Percentiles rank a stretch among this genome's conserved stretches.
These are phyloP conservation scores for Rosa chinensis DNA, from an alignment of 306 rosid genomes.

Conservation along the genomic window DNA sequence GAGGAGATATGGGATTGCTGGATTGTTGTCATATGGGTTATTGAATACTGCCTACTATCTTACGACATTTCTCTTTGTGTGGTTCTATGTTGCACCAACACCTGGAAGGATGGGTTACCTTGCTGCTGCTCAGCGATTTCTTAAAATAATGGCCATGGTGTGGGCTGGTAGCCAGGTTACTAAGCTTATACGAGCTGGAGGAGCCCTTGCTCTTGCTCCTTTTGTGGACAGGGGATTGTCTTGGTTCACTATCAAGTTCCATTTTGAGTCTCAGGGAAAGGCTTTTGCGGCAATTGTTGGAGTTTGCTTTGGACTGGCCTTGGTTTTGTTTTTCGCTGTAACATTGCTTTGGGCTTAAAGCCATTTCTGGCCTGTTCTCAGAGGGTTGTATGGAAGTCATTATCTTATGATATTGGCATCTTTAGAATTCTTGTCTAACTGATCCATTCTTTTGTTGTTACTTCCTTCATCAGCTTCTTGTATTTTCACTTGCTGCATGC, in stretches of 20 bases:
- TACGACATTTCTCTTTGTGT: constrained; percentile 51
- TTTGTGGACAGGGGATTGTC: constrained; percentile 72
- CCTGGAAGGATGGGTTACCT: constrained; percentile 86
- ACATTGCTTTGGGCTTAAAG: constrained; percentile 75
- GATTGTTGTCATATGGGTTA: constrained; percentile 79
- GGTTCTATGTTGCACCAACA: constrained; percentile 85
- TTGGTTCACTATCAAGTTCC: constrained; percentile 73
- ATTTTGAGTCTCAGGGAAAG: constrained; percentile 82
- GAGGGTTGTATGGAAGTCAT: neutral
- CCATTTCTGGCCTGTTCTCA: constrained; percentile 13
- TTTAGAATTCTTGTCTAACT: neutral
- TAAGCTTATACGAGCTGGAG: constrained; percentile 82
- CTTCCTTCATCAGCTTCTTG: neutral
- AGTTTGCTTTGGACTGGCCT: constrained; percentile 65
- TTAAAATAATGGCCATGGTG: constrained; percentile 89
- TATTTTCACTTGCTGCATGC: neutral
- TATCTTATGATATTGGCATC: neutral
- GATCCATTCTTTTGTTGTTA: neutral
- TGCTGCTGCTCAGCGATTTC: constrained; percentile 79
- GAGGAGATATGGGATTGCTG: constrained; percentile 78
- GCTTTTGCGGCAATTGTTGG: constrained; percentile 73
- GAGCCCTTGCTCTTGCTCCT: constrained; percentile 90
- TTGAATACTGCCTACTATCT: constrained; percentile 86
- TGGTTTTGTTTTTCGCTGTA: constrained; percentile 57
- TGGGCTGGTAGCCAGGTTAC: constrained; percentile 99